Evolutionary conservation across 1,139 yeast species (phyloP), one percentile per base, ranked within the genome.

Genomic region (Groenewaldozyma sp.): DNA sequence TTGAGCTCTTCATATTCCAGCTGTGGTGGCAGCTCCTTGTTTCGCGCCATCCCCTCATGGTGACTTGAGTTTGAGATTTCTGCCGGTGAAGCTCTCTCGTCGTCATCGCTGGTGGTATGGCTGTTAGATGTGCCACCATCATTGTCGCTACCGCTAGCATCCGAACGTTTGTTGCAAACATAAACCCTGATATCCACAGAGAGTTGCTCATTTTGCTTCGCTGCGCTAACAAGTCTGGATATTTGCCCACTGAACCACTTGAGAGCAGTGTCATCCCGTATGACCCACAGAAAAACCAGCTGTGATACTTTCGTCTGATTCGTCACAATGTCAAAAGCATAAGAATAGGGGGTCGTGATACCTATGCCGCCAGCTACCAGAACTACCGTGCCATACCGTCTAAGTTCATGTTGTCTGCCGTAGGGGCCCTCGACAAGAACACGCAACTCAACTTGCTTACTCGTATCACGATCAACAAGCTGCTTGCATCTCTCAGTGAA

Each of bases 301-400:
- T 34, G 34, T 22, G 33, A 33, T 9, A 22, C 28, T 7, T 14
- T 19, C 28, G 34, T 28, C 11, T 74, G 43, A 60, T 65, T 34
- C 42, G 14, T 32, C 40, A 33, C 13, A n/a, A 52, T 37, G 22
- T 41, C 38, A 32, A 50, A 46, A 7, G 59, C 53, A 40, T 56
- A 52, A 4, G 56, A 43, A 53, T 58, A 51, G 3, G 52, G 39
- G 3, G 78, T 77, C 1, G 88, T 78, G 42, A 81, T 65, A 53
- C 88, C 91, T 48, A 77, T 77, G 41, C 86, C 84, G 50, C 83
- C 79, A 3, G 76, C 73, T 38, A 78, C 46, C 38, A 78, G 63
- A 7, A 76, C 56, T 3, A 67, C 58, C 35, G 69, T 70, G 41
- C 74, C 74, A 51, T 70, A 77, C 41, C 69, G 68, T 42, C 67